Conservation (phyloP, 495 filamentous ascomycete genomes). For the Penicillium paradoxum region DNA sequence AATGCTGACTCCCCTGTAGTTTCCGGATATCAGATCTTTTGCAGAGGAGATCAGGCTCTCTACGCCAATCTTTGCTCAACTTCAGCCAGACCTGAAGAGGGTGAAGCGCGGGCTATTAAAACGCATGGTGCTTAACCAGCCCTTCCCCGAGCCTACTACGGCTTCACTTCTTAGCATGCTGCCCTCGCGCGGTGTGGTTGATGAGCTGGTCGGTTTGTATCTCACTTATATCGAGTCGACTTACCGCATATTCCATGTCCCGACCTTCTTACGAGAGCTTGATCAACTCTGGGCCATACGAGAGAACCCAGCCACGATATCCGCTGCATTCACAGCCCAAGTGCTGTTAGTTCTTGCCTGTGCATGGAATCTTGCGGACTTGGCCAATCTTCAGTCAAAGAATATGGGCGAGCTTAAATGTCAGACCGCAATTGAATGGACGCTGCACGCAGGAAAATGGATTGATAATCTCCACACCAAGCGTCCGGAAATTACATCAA, state of each 20-base stretch:
- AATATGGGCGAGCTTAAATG: slow-evolving; percentile 46
- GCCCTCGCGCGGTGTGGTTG: slow-evolving; percentile 42
- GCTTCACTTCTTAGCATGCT: slow-evolving; percentile 30
- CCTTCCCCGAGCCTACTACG: slow-evolving; percentile 31
- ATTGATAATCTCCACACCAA: slow-evolving; percentile 51
- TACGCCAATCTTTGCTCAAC: slow-evolving; percentile 33
- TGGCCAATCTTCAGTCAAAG: slow-evolving; percentile 39
- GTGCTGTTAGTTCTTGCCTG: slow-evolving; percentile 62
- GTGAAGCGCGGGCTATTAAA: slow-evolving; percentile 37
- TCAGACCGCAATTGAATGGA: slow-evolving; percentile 53
- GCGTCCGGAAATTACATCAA: slow-evolving; percentile 46
- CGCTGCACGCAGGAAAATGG: slow-evolving; percentile 60
- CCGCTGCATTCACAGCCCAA: slow-evolving; percentile 50
- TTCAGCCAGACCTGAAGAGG: slow-evolving; percentile 34
- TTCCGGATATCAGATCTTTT: slow-evolving; percentile 39
- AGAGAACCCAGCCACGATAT: slow-evolving; percentile 25
- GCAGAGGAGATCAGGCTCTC: slow-evolving; percentile 38
- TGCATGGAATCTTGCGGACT: slow-evolving; percentile 44
- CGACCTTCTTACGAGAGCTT: slow-evolving; percentile 53
- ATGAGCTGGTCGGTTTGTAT: slow-evolving; percentile 49
- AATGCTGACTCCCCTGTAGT: slow-evolving; percentile 22
- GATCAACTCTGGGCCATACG: slow-evolving; percentile 42
- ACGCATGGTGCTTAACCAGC: slow-evolving; percentile 27
- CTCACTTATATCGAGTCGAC: slow-evolving; percentile 52
- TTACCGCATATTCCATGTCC: slow-evolving; percentile 54